Percentiles rank a stretch among this genome's conserved stretches.
These are phyloP conservation scores for Starmerella etchellsii DNA, from an alignment of 805 yeast species.

Conservation along the genomic window DNA sequence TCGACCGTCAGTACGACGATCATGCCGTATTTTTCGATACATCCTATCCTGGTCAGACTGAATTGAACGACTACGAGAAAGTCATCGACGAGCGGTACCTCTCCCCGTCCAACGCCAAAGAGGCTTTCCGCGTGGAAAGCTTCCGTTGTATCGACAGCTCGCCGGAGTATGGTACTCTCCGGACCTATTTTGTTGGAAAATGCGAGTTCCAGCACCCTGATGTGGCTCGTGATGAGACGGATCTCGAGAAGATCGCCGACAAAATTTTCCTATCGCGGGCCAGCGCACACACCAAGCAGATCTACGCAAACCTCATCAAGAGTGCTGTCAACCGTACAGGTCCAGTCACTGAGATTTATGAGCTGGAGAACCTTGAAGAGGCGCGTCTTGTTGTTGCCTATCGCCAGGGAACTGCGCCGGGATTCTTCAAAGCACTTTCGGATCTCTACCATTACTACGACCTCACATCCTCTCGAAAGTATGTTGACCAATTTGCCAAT, in stretches of 20 bases:
- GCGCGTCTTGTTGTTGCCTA: constrained; percentile 81
- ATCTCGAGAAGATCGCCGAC: constrained; percentile 63
- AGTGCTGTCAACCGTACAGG: constrained; percentile 68
- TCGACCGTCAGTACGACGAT: constrained; percentile 64
- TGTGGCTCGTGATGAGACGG: constrained; percentile 32
- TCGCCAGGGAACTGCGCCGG: constrained; percentile 70
- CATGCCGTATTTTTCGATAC: constrained; percentile 90
- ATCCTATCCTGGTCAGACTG: constrained; percentile 37
- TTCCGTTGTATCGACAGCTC: constrained; percentile 35
- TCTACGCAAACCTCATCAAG: constrained; percentile 60
- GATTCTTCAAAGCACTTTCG: constrained; percentile 75
- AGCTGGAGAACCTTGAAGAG: constrained; percentile 68
- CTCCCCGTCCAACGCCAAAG: constrained; percentile 26
- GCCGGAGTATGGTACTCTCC: constrained; percentile 37
- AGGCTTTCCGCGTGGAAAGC: constrained; percentile 60
- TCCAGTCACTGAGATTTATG: constrained; percentile 80
- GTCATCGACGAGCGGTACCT: constrained; percentile 72
- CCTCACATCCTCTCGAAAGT: constrained; percentile 71
- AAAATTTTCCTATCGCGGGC: constrained; percentile 63
- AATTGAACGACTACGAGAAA: constrained; percentile 46
- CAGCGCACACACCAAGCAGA: constrained; percentile 60
- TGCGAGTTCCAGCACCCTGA: constrained; percentile 37
- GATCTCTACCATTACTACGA: constrained; percentile 83
- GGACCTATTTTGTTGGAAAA: constrained; percentile 75
- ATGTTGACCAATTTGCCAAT: constrained; percentile 85